These are phyloP conservation scores for Beauveria australis DNA, from an alignment of 2,329 filamentous ascomycete species.

Conservation along the genomic window DNA sequence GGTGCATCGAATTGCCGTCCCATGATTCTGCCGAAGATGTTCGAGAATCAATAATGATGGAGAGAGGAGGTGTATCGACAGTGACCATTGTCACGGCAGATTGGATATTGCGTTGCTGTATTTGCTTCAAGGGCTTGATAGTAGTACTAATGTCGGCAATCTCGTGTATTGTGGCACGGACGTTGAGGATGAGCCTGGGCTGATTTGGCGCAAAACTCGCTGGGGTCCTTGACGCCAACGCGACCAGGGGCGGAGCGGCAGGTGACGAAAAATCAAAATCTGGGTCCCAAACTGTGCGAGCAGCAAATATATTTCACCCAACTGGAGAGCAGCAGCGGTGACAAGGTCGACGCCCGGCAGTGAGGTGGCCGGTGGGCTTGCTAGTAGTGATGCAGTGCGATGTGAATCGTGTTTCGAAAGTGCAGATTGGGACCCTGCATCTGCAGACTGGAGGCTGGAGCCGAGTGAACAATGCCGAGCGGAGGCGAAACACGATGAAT, in stretches of 20 bases:
- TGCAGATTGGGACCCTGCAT: conserved; percentile 1
- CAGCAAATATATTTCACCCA: not conserved
- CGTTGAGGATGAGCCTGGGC: not conserved
- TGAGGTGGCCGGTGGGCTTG: not conserved
- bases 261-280: not conserved
- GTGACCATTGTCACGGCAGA: not conserved
- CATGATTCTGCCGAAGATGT: conserved; percentile 1
- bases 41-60: conserved; percentile 5
- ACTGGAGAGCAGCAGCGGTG: not conserved
- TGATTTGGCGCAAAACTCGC: not conserved
- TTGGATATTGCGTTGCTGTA: not conserved
- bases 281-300: not conserved
- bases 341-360: not conserved
- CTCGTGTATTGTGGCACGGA: conserved; percentile 8
- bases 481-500: conserved; percentile 1
- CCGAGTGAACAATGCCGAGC: not conserved
- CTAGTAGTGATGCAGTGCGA: not conserved
- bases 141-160: not conserved
- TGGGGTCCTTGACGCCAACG: not conserved
- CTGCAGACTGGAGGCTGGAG: conserved; percentile 2
- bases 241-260: not conserved
- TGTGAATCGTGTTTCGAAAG: conserved; percentile 10
- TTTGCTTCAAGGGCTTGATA: not conserved
- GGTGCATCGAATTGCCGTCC: conserved; percentile 7
- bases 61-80: not conserved